These are phyloP conservation scores for Pestalotiopsis sp. DNA, from an alignment of 2,329 filamentous ascomycete genomes.

Conservation along the genomic window DNA sequence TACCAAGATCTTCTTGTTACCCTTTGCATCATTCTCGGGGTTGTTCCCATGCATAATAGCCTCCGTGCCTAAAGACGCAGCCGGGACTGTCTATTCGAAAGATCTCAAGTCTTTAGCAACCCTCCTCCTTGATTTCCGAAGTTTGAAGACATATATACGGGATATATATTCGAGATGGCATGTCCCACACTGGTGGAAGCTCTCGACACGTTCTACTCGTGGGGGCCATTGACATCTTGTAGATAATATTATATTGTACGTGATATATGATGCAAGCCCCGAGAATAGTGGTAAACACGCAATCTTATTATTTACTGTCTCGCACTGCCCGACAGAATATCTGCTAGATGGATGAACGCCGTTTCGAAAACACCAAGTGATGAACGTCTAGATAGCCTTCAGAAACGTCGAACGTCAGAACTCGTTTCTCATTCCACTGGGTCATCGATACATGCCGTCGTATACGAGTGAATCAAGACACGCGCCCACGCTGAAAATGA, in stretches of 20 bases:
- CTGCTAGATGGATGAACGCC: neutral
- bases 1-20: neutral
- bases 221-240: too few species aligned
- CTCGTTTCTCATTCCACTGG: conserved; percentile 1
- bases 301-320: neutral
- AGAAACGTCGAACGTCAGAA: neutral
- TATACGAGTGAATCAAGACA: neutral
- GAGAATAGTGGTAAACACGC: neutral
- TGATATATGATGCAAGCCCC: neutral
- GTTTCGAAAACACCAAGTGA: neutral
- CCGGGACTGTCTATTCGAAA: too few species aligned
- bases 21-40: too few species aligned
- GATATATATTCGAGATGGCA: too few species aligned
- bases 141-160: too few species aligned
- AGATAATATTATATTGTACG: too few species aligned
- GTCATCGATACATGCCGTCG: conserved; percentile 3
- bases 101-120: too few species aligned
- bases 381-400: neutral
- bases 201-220: neutral
- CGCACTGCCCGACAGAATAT: neutral
- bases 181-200: too few species aligned
- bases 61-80: too few species aligned
- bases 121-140: too few species aligned
- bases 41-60: too few species aligned
- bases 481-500: neutral